These are phyloP conservation scores for Puya raimondii DNA, from an alignment of 176 grass and related monocot genomes.

Conservation along the genomic window DNA sequence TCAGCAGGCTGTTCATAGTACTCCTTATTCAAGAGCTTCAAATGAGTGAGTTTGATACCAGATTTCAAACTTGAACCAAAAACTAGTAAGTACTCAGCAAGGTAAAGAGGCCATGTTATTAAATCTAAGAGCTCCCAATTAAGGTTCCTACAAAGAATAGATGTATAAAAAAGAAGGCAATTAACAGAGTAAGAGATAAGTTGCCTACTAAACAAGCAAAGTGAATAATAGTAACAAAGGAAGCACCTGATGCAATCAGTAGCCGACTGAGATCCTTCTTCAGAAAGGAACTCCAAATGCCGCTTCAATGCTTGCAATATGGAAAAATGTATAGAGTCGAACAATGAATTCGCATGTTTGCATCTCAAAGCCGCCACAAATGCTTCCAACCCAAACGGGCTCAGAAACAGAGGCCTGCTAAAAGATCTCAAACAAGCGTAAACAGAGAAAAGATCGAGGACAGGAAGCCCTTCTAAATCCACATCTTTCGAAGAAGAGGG, in stretches of 20 bases:
- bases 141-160: constrained; percentile 65
- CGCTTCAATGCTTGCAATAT: constrained; percentile 64
- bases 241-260: constrained; percentile 73
- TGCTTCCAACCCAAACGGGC: constrained; percentile 57
- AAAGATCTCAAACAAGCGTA: constrained; percentile 84
- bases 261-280: constrained; percentile 66
- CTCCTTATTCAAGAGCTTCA: constrained; percentile 55
- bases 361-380: constrained; percentile 47
- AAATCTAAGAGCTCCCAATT: constrained; percentile 95
- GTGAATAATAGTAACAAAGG: constrained; percentile 6
- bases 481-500: constrained; percentile 57
- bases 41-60: constrained; percentile 52
- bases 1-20: constrained; percentile 65
- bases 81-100: constrained; percentile 76
- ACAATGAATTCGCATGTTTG: constrained; percentile 49
- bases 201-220: constrained; percentile 1
- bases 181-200: constrained; percentile 5
- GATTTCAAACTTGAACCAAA: constrained; percentile 52
- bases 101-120: constrained; percentile 90
- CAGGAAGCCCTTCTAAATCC: constrained; percentile 56
- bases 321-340: constrained; percentile 84
- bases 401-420: constrained; percentile 63
- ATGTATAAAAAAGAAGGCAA: constrained; percentile 9
- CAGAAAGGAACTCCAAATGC: constrained; percentile 55
- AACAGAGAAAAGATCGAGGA: constrained; percentile 72